Evolutionary conservation across 805 yeast species (phyloP).

Genomic region (Ascoidea tarda): DNA sequence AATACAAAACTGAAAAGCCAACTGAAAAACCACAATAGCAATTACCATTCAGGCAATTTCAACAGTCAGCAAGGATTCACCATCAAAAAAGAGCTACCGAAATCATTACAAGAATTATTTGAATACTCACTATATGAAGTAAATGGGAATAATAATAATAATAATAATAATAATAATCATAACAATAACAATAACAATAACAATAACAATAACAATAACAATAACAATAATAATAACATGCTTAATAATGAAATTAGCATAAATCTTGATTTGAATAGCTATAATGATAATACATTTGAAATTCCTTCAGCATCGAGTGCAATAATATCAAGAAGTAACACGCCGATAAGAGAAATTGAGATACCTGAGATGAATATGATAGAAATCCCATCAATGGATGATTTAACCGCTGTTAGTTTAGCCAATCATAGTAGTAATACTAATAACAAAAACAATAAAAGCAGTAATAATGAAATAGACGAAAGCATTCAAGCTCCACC

Average conservation of each 20-base stretch:
- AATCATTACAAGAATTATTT: slow-evolving; percentile 56
- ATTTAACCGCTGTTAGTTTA: slow-evolving; percentile 12
- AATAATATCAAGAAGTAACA: slow-evolving; percentile 5
- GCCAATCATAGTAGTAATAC: no score
- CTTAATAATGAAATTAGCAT: slow-evolving; percentile 5
- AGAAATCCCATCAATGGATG: slow-evolving; percentile 61
- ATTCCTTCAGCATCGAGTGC: slow-evolving; percentile 7
- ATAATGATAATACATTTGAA: slow-evolving; percentile 7
- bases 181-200: slow-evolving; percentile 10
- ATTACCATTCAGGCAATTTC: slow-evolving; percentile 9
- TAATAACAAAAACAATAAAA: neutral
- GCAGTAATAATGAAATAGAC: neutral
- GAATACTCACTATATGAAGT: slow-evolving; percentile 28
- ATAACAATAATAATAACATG: slow-evolving; percentile 6
- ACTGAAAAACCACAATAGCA: slow-evolving; percentile 12
- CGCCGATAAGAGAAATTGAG: slow-evolving; percentile 23
- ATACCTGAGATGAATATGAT: slow-evolving; percentile 42
- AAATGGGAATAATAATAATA: slow-evolving; percentile 5
- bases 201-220: slow-evolving; percentile 10
- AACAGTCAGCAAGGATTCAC: slow-evolving; percentile 11
- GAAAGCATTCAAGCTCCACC: slow-evolving; percentile 9
- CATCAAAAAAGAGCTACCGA: slow-evolving; percentile 44
- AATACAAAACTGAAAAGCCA: slow-evolving; percentile 11
- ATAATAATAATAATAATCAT: neutral
- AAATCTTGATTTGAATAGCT: slow-evolving; percentile 12